phyloP scores from a whole-genome alignment of 2,329 filamentous ascomycete genomes.

The Lasiodiplodia theobromae region DNA sequence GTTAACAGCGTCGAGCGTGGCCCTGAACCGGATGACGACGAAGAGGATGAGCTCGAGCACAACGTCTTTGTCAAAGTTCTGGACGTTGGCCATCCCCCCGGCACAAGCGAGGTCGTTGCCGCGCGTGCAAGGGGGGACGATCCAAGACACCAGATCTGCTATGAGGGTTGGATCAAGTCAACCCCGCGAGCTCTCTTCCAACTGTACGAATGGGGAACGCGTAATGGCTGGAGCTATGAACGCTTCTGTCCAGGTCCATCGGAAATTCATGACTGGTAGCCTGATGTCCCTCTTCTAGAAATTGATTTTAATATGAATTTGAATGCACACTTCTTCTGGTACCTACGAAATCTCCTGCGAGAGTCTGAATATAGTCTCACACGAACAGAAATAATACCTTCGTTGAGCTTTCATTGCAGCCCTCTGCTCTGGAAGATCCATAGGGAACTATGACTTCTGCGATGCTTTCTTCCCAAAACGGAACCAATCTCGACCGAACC shows the following conservation, averaged over 20 bases:
- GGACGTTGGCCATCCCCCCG: neutral
- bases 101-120: neutral
- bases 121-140: neutral
- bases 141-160: neutral
- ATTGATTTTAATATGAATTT: no score
- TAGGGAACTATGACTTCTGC: no score
- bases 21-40: neutral
- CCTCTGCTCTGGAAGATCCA: no score
- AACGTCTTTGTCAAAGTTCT: constrained; percentile 3
- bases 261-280: neutral
- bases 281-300: neutral
- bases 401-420: no score
- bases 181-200: neutral
- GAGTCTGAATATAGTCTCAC: no score
- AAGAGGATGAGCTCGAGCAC: no score
- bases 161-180: constrained; percentile 2
- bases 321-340: no score
- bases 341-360: no score
- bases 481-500: no score
- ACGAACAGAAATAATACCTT: no score
- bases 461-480: no score
- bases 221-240: neutral
- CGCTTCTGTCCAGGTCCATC: neutral
- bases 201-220: neutral
- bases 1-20: neutral